Evolutionary conservation across 2,329 filamentous ascomycete species (phyloP).

Genomic region (Ophiostoma australiae): DNA sequence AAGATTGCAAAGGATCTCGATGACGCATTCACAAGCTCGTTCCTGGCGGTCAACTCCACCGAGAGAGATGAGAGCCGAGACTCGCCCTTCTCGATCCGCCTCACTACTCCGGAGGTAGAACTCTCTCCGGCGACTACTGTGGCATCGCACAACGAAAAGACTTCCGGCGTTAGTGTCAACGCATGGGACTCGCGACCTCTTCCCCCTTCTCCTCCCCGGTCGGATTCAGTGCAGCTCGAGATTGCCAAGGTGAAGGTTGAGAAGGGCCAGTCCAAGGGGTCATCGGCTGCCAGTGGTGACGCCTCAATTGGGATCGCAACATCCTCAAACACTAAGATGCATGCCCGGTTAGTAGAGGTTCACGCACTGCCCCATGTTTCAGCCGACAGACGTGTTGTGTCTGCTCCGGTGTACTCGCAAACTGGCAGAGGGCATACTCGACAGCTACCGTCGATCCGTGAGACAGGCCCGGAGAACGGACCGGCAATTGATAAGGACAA

Average conservation of each 20-base stretch:
- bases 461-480: constrained; percentile 36
- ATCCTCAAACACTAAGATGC: constrained; percentile 17
- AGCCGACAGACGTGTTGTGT: constrained; percentile 45
- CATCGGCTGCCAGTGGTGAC: background rate
- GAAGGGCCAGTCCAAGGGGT: background rate
- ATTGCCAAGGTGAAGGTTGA: constrained; percentile 27
- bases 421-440: constrained; percentile 35
- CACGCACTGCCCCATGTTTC: background rate
- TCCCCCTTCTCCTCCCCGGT: constrained; percentile 44
- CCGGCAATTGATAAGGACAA: constrained; percentile 33
- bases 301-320: constrained; percentile 11
- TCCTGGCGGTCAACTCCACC: constrained; percentile 35
- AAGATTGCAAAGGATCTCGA: constrained; percentile 88
- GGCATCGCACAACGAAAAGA: constrained; percentile 7
- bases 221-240: constrained; percentile 30
- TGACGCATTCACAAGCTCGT: constrained; percentile 75
- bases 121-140: background rate
- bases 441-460: constrained; percentile 47
- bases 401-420: constrained; percentile 47
- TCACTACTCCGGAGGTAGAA: constrained; percentile 33
- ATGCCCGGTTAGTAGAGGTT: constrained; percentile 14
- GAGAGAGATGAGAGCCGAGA: constrained; percentile 32
- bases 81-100: constrained; percentile 42
- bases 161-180: constrained; percentile 17
- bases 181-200: constrained; percentile 48